Percentiles rank a stretch among this genome's conserved stretches.
Conservation (phyloP, 2,329 filamentous ascomycete species). For the Talaromyces islandicus region DNA sequence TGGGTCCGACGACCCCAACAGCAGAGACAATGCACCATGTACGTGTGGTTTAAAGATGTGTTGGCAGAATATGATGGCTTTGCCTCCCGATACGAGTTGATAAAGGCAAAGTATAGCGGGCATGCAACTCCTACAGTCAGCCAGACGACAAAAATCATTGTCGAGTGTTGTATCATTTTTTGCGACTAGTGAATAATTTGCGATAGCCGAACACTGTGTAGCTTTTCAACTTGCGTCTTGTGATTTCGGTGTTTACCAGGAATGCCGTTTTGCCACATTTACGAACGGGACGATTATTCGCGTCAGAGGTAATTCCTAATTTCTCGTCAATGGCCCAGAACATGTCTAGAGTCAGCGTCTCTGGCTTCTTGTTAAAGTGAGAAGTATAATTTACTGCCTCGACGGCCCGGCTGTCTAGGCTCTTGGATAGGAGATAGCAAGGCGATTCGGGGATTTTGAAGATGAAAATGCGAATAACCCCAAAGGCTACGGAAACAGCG, state of each 20-base stretch:
- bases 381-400: conserved; percentile 39
- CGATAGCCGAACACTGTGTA: conserved; percentile 22
- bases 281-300: background rate
- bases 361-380: conserved; percentile 19
- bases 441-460: conserved; percentile 26
- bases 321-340: conserved; percentile 19
- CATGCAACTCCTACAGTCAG: conserved; percentile 44
- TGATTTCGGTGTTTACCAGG: background rate
- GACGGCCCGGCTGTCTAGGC: conserved; percentile 43
- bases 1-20: conserved; percentile 24
- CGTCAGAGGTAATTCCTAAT: background rate
- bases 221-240: conserved; percentile 9
- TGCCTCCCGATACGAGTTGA: conserved; percentile 41
- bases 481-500: conserved; percentile 19
- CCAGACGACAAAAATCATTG: conserved; percentile 39
- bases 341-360: conserved; percentile 25
- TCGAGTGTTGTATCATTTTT: conserved; percentile 22
- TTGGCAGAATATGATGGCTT: conserved; percentile 33
- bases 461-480: conserved; percentile 20
- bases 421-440: conserved; percentile 22
- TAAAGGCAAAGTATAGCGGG: conserved; percentile 43
- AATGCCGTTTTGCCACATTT: background rate
- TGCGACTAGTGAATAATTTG: conserved; percentile 21
- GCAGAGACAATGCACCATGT: background rate
- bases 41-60: conserved; percentile 19